Base-by-base conservation (phyloP, 495 filamentous ascomycete species). In the Penicillium arizonense region DNA sequence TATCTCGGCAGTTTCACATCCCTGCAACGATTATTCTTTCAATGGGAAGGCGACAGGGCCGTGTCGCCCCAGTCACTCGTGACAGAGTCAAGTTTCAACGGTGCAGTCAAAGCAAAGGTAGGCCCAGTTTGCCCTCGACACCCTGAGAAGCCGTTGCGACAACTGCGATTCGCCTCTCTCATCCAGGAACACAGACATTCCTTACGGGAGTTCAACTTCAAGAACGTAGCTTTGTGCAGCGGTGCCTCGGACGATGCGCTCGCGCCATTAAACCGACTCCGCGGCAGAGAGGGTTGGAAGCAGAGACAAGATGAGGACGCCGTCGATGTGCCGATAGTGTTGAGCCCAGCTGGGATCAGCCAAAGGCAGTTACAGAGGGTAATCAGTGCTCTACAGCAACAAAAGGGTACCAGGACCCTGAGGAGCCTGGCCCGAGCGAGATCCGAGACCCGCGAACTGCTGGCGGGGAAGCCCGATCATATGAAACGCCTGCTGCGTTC, bases 211-310 rank as follows among this genome's bases (percentile, higher is more conserved):
- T 84, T 90, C 62, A 82, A 88, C 50, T 88, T 91, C 64, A 82
- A 89, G 61, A 82, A 86, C 48, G 80, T 87, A 10, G 70, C 74
- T 26, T 72, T 92, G 23, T 76, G 85, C 14, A 73, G 70, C 45
- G 88, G 85, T 18, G 84, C 72, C 44, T 91, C 87, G 88, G 86
- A 91, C 49, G 84, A 88, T 41, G 89, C 87, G 2, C 75, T 91
- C 3, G 81, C 79, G 28, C 86, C 87, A 3, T 65, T 91, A 52
- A 82, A 80, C 42, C 65, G 66, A 48, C 77, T 78, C 53, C 79
- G 73, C 62, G 81, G 81, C 47, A 78, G 42, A 55, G 76, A 74
- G 49, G 65, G 54, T 49, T 86, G 70, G 79, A 79, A 62, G 50
- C 71, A 35, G 12, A 21, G 48, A n/a, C 14, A 72, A n/a, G 68